Conservation (phyloP, 345 rosid species). For the Arabidopsis arenosa region DNA sequence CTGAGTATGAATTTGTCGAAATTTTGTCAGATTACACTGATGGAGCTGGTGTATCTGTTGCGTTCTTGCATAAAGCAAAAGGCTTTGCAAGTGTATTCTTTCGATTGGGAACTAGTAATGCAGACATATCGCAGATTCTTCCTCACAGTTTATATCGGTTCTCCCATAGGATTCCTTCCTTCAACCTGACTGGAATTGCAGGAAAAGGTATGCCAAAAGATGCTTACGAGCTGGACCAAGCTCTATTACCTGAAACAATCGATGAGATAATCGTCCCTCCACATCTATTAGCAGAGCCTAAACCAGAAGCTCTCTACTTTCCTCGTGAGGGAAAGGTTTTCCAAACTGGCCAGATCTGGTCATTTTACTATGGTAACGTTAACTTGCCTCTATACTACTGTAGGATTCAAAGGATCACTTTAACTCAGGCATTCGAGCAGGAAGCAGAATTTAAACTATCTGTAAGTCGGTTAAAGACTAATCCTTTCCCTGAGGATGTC, state of each 20-base stretch:
- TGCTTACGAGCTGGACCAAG: conserved; percentile 34
- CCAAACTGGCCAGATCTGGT: conserved; percentile 70
- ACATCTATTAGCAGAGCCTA: background rate
- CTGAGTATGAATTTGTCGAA: conserved; percentile 53
- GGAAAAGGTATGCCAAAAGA: conserved; percentile 49
- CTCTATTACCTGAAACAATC: background rate
- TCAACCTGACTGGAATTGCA: conserved; percentile 55
- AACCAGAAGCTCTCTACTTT: conserved; percentile 37
- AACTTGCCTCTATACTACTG: conserved; percentile 74
- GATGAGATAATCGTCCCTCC: background rate
- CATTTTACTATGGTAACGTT: conserved; percentile 53
- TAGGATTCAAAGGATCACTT: conserved; percentile 51
- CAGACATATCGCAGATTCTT: conserved; percentile 43
- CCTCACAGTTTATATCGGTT: conserved; percentile 62
- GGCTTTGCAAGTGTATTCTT: conserved; percentile 70
- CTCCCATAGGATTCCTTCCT: conserved; percentile 73
- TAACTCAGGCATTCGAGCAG: conserved; percentile 8
- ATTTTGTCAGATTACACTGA: conserved; percentile 57
- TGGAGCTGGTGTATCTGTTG: conserved; percentile 52
- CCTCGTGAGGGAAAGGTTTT: conserved; percentile 53
- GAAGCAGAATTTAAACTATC: conserved; percentile 53
- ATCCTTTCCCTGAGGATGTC: conserved; percentile 52
- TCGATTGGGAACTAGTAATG: conserved; percentile 43
- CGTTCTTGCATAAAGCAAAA: conserved; percentile 66
- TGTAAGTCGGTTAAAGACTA: conserved; percentile 65